A percentile compares a stretch with the other conserved stretches of the same genome.
Evolutionary conservation across 2,329 filamentous ascomycete species (phyloP).

Genomic region (Epichloe coenophiala): DNA sequence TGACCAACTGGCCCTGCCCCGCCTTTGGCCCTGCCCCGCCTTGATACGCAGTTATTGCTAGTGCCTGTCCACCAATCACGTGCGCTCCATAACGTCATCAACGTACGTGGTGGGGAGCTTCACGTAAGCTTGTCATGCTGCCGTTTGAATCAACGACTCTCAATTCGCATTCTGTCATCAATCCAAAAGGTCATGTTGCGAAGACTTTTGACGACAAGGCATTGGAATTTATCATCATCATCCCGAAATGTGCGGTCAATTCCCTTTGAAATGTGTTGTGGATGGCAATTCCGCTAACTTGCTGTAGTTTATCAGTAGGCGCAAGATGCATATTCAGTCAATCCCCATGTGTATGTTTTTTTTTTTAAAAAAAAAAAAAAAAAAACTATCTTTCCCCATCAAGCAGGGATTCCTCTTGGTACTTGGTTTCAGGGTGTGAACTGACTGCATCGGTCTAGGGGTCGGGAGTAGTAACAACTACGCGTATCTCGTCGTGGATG

Average conservation of each 20-base stretch:
- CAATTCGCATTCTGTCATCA: background rate
- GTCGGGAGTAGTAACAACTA: constrained; percentile 70
- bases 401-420: background rate
- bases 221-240: background rate
- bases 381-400: too few species aligned
- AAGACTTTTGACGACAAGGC: background rate
- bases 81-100: background rate
- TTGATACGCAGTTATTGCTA: background rate
- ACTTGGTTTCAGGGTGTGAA: background rate
- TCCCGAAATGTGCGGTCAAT: background rate
- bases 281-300: background rate
- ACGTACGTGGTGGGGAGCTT: background rate
- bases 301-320: constrained; percentile 6
- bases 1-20: background rate
- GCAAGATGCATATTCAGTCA: constrained; percentile 67
- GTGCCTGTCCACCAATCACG: background rate
- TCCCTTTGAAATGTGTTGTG: background rate
- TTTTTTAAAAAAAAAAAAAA: too few species aligned
- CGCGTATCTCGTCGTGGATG: constrained; percentile 67
- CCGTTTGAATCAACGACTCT: background rate
- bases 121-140: too few species aligned
- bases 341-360: constrained; percentile 68
- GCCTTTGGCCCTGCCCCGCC: background rate
- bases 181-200: background rate
- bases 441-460: constrained; percentile 35